Evolutionary conservation across 164 flowering plant genomes (phyloP).

Genomic region (Chloranthus sessilifolius): DNA sequence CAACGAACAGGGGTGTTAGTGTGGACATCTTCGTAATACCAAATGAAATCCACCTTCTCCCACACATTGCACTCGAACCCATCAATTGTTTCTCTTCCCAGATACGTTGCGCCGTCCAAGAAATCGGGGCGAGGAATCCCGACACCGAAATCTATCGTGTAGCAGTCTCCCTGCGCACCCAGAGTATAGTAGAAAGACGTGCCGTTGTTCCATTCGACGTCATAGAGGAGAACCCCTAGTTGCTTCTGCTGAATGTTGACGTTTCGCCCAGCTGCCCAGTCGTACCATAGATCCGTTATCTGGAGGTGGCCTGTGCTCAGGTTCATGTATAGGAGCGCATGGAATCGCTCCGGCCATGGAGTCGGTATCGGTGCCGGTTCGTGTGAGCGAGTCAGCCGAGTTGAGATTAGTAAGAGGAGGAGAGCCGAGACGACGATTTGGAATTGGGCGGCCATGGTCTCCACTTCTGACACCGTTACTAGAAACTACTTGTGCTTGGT

Average conservation of each 20-base stretch:
- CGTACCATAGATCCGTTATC: slow-evolving; percentile 29
- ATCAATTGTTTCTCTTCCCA: slow-evolving; percentile 21
- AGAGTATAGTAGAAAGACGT: slow-evolving; percentile 34
- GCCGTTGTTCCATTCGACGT: slow-evolving; percentile 44
- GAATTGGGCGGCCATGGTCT: too few relatives aligned
- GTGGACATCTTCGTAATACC: slow-evolving; percentile 40
- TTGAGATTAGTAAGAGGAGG: not conserved
- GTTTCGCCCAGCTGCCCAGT: slow-evolving; percentile 37
- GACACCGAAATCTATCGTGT: slow-evolving; percentile 17
- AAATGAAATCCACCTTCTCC: slow-evolving; percentile 42
- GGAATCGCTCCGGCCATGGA: slow-evolving; percentile 34
- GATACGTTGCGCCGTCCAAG: slow-evolving; percentile 32
- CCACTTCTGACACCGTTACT: too few relatives aligned
- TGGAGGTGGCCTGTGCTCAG: slow-evolving; percentile 10
- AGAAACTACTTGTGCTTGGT: too few relatives aligned
- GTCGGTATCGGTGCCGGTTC: slow-evolving; percentile 13
- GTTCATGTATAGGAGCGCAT: slow-evolving; percentile 24
- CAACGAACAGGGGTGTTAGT: slow-evolving; percentile 39
- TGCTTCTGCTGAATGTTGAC: slow-evolving; percentile 39
- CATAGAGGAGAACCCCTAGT: slow-evolving; percentile 23
- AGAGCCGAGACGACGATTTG: too few relatives aligned
- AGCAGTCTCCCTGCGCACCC: slow-evolving; percentile 20
- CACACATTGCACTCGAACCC: slow-evolving; percentile 42
- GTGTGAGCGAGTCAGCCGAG: not conserved
- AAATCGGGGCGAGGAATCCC: slow-evolving; percentile 35